Evolutionary conservation across 2,329 filamentous ascomycete genomes (phyloP).

Genomic region (Kalmusia sp.): DNA sequence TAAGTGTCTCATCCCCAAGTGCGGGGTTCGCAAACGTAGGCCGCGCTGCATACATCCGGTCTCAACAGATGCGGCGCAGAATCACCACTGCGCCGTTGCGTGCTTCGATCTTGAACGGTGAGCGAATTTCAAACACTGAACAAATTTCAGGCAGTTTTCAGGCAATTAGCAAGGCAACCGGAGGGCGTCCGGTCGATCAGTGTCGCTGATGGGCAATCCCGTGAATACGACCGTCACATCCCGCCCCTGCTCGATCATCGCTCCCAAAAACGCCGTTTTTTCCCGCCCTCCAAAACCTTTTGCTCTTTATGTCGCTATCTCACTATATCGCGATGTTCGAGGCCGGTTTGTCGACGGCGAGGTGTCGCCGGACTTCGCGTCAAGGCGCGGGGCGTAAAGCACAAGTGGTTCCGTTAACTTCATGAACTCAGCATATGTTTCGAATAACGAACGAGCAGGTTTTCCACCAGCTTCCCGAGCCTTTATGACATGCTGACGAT

Average conservation of each 20-base stretch:
- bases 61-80: background rate
- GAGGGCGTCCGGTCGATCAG: background rate
- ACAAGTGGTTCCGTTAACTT: too few species aligned
- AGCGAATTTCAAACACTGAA: background rate
- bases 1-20: slow-evolving; percentile 4
- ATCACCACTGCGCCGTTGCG: background rate
- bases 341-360: too few species aligned
- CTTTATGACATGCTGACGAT: too few species aligned
- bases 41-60: background rate
- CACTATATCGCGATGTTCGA: background rate
- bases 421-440: too few species aligned
- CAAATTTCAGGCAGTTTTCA: background rate
- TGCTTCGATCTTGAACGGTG: background rate
- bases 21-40: background rate
- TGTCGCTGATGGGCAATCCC: background rate
- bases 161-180: background rate
- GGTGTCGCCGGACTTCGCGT: too few species aligned
- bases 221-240: background rate
- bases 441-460: too few species aligned
- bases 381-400: too few species aligned
- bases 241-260: background rate
- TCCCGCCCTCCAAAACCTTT: background rate
- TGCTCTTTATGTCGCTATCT: background rate
- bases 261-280: background rate
- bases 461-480: too few species aligned